Evolutionary conservation across 129 eudicot genomes (phyloP).

Genomic region (Saposhnikovia divaricata): DNA sequence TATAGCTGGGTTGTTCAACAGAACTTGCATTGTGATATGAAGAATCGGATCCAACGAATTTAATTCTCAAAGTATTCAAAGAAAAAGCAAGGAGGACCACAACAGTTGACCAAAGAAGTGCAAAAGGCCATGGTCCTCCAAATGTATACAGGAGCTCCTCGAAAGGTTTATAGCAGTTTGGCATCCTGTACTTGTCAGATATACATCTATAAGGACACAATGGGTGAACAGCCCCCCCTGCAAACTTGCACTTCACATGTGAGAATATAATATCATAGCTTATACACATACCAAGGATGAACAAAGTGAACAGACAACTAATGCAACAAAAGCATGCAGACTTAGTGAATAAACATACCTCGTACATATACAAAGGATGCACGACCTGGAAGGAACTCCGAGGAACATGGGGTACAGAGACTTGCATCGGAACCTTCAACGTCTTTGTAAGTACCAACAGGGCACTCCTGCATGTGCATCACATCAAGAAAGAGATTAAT

Average conservation of each 20-base stretch:
- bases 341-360: constrained; percentile 27
- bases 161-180: constrained; percentile 81
- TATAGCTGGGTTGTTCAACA: constrained; percentile 39
- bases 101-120: constrained; percentile 42
- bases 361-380: constrained; percentile 61
- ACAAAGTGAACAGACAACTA: neutral
- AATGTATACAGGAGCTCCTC: constrained; percentile 80
- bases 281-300: neutral
- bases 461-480: constrained; percentile 52
- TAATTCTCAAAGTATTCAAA: constrained; percentile 52
- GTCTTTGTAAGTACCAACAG: constrained; percentile 75
- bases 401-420: constrained; percentile 68
- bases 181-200: constrained; percentile 70
- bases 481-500: neutral
- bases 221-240: constrained; percentile 68
- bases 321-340: neutral
- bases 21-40: constrained; percentile 35
- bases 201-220: constrained; percentile 68
- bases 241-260: constrained; percentile 19
- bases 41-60: constrained; percentile 48
- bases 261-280: constrained; percentile 11
- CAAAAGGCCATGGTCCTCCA: constrained; percentile 85
- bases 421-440: constrained; percentile 64
- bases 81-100: constrained; percentile 47
- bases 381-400: constrained; percentile 60